Base-by-base conservation (phyloP, 2,329 filamentous ascomycete species). In the Blumeria graminis region DNA sequence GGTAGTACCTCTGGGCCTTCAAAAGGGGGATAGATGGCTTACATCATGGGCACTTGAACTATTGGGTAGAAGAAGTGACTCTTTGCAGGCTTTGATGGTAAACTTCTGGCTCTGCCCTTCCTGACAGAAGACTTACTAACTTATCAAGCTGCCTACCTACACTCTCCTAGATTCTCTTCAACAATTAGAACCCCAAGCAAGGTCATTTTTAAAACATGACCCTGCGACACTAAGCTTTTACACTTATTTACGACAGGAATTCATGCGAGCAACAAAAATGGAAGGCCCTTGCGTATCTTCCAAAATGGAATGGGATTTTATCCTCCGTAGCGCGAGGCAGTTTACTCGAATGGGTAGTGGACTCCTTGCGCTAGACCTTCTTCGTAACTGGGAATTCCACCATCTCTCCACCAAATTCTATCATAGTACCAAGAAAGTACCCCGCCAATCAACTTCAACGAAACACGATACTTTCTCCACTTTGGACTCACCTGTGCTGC, bases 11-110 rank as follows among this genome's bases (percentile, higher is more conserved):
- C 70, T 85, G 59, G 92, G 92, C 16, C 80, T 84, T 0, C 76
- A 80, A 43, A 81, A 90, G 60, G 87, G 87, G 1, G 90, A 98
- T 65, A 77, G 90, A 57, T 98, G 92, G 90, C 77, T 94, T 58
- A 86, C 89, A 10, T 92, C 85, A 0, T 98, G 92, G 92, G 86
- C 86, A 1, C 94, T 94, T 66, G 94, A 87, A 83, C 86, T 94
- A 75, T 74, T 96, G 5, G 80, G 80, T 39, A 77, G 84, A 60
- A 79, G 82, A 58, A 85, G 93, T 61, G 84, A 88, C 73, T 85
- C 90, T 6, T 87, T 95, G 6, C 79, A 86, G 55, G 80, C 84
- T 6, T 72, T 98, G 3, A 83, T 94, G 62, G 83, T 87, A 70
- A 72, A 81, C 66, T 14, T 28, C 33, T 45, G 14, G 14, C 18